Percentiles rank a stretch among this genome's conserved stretches.
These are phyloP conservation scores for Hymenochaete sp. DNA, from an alignment of 1,284 basidiomycete species.

Conservation along the genomic window DNA sequence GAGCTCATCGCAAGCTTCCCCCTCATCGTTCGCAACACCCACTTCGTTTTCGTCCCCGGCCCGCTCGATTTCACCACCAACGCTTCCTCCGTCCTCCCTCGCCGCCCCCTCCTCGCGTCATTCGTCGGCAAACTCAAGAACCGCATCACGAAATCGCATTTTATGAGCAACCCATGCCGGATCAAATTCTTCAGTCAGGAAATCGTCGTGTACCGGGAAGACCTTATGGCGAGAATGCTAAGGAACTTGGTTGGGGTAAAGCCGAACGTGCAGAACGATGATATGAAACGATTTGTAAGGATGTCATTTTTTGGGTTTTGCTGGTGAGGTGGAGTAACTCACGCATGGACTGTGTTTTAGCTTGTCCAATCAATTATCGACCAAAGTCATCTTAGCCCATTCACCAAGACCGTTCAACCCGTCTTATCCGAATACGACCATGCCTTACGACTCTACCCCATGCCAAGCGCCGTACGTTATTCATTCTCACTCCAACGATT, in stretches of 20 bases:
- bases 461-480: constrained; percentile 77
- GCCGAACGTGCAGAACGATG: constrained; percentile 60
- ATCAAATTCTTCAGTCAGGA: constrained; percentile 96
- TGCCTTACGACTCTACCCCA: constrained; percentile 84
- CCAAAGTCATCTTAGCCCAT: constrained; percentile 83
- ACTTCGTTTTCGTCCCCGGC: constrained; percentile 93
- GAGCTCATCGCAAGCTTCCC: constrained; percentile 81
- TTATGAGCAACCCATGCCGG: constrained; percentile 89
- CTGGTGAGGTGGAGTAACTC: neutral
- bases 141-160: constrained; percentile 70
- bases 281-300: constrained; percentile 81
- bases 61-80: constrained; percentile 82
- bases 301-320: constrained; percentile 9
- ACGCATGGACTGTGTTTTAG: constrained; percentile 35
- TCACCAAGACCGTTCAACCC: constrained; percentile 79
- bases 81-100: constrained; percentile 70
- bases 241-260: constrained; percentile 86
- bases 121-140: constrained; percentile 62
- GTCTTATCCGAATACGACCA: constrained; percentile 91
- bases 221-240: constrained; percentile 90
- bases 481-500: neutral
- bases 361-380: constrained; percentile 90
- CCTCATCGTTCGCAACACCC: constrained; percentile 64
- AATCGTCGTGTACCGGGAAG: constrained; percentile 89
- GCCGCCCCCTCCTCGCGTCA: constrained; percentile 67